Conservation (phyloP, 2,329 filamentous ascomycete genomes). For the Bipolaris gigantea region DNA sequence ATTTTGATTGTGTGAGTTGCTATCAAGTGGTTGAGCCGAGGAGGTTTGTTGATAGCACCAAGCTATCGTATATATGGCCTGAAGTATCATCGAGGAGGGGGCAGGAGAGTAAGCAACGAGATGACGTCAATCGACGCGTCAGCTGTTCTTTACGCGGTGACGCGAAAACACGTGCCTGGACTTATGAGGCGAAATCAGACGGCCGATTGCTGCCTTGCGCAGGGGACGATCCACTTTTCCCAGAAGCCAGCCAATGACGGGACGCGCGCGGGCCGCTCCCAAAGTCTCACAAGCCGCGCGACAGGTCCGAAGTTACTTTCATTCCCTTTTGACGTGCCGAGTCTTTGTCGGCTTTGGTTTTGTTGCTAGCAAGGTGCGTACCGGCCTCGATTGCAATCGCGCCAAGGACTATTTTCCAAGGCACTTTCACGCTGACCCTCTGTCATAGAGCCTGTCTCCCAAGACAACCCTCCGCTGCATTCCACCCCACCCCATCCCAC, state of each 20-base stretch:
- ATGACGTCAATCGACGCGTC: neutral
- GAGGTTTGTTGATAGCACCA: too few relatives aligned
- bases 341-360: conserved; percentile 10
- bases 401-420: neutral
- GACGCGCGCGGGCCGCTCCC: conserved; percentile 10
- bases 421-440: conserved; percentile 22
- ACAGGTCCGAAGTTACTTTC: conserved; percentile 18
- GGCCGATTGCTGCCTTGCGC: conserved; percentile 4
- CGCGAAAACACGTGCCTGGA: conserved; percentile 2
- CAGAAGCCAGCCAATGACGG: conserved; percentile 11
- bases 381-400: conserved; percentile 13
- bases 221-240: conserved; percentile 1
- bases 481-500: conserved; percentile 11
- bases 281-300: conserved; percentile 26
- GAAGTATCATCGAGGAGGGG: too few relatives aligned
- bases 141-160: neutral
- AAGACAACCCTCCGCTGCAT: conserved; percentile 27
- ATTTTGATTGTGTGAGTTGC: neutral
- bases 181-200: neutral
- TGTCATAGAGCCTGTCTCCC: conserved; percentile 20
- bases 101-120: neutral
- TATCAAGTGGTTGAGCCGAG: too few relatives aligned
- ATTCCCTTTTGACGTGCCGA: conserved; percentile 18
- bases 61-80: too few relatives aligned
- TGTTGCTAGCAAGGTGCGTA: conserved; percentile 18